Evolutionary conservation across 371 early-diverging fungal species (phyloP).

Genomic region (Gilbertella persicaria): DNA sequence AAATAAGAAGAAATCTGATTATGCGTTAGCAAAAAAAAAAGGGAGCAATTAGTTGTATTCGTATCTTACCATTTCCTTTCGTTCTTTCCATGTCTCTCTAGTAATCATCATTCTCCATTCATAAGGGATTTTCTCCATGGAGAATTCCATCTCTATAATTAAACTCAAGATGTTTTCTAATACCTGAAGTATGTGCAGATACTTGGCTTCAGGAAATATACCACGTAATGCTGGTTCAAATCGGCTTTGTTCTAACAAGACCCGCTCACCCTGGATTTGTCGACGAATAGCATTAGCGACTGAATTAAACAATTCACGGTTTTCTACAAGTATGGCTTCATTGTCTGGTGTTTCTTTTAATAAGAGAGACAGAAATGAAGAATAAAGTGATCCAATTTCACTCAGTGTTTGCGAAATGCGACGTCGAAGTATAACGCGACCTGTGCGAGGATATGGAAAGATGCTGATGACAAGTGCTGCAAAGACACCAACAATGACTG

Average conservation of each 20-base stretch:
- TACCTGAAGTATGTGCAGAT: conserved; percentile 39
- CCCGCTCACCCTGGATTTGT: conserved; percentile 43
- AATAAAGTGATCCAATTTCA: conserved; percentile 41
- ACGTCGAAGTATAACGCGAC: conserved; percentile 46
- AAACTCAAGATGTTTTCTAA: conserved; percentile 46
- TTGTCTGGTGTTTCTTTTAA: conserved; percentile 29
- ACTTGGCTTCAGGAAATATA: conserved; percentile 44
- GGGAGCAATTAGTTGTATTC: neutral
- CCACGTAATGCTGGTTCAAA: conserved; percentile 54
- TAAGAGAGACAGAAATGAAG: conserved; percentile 40
- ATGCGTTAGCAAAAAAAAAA: neutral
- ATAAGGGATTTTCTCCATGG: conserved; percentile 33
- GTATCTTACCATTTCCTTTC: conserved; percentile 38
- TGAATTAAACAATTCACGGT: conserved; percentile 37
- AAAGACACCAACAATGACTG: conserved; percentile 39
- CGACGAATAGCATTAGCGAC: conserved; percentile 36
- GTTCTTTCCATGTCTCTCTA: conserved; percentile 42
- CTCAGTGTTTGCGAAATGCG: conserved; percentile 39
- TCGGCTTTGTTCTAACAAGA: conserved; percentile 47
- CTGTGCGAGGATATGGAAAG: conserved; percentile 43
- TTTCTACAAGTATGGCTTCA: conserved; percentile 4
- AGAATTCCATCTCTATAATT: conserved; percentile 43
- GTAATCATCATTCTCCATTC: conserved; percentile 39
- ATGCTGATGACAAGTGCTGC: conserved; percentile 40
- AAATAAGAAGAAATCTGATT: conserved; percentile 41